Base-by-base conservation (phyloP, 2,329 filamentous ascomycete genomes). In the Xylariaceae sp. region DNA sequence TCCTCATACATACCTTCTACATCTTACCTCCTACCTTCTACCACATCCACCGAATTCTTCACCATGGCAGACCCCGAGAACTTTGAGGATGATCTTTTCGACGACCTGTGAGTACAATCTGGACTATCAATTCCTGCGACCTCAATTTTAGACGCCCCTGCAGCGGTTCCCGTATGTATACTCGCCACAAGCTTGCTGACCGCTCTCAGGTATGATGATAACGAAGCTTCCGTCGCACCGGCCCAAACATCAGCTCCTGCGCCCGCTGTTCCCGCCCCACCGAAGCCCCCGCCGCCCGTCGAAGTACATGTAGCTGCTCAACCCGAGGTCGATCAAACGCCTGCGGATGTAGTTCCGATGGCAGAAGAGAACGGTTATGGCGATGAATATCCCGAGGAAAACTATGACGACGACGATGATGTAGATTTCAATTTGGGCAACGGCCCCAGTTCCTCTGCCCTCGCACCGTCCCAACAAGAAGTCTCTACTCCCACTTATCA, bases 51-150 rank as follows among this genome's bases (percentile, higher is more conserved):
- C 21, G 20, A 23, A 41, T 9, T 65, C 48, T 54, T 57, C 73
- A 81, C 48, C 67, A 95, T 93, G 90, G 86, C 90, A 46, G 91
- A 95, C 69, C 80, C 83, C 50, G 90, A 93, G 70, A 90, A 90
- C 65, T 87, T 91, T 65, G 92, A 96, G 67, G 93, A 96, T 70
- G 92, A 96, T 82, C 89, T 96, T 76, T 96, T 96, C 75, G 92
- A 92, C 68, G 93, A 96, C 77, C 85, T 96, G 92, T 96, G 80
- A 77, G 91, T 83, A 54, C 23, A 43, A 41, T 44, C 42, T 26
- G 18, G 10, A 10, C 14, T 48, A 18, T 19, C 6, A 40, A 44
- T 40, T 26, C 45, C 19, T 5, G 20, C 44, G 20, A 26, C 20
- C 14, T 37, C 44, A 12, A 16, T 26, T 48, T 18, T 41, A 21